Base-by-base conservation (phyloP, 2,329 filamentous ascomycete genomes). In the Fusarium illudens region DNA sequence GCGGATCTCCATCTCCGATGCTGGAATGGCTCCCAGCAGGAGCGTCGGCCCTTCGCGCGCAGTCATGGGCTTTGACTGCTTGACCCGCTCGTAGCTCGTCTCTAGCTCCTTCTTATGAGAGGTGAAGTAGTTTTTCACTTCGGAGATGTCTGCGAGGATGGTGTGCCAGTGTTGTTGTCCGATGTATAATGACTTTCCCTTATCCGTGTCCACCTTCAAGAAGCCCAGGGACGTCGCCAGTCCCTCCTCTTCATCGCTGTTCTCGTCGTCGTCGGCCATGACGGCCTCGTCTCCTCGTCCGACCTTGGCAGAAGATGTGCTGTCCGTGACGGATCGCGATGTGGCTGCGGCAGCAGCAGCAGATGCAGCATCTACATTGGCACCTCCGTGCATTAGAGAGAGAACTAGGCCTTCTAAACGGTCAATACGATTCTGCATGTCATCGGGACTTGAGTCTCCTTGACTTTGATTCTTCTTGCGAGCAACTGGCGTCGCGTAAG, bases 391-490 rank as follows among this genome's bases (percentile, higher is more conserved):
- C 95, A 98, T 97, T 76, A 98, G 80, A 27, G 93, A 96, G 69
- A 98, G 81, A 64, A 98, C 95, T 78, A 98, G 83, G 72, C 92
- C 92, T 85, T 98, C 95, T 70, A 98, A 85, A 73, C 95, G 89
- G 83, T 98, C 94, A 81, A 98, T 98, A 78, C 96, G 92, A 77
- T 96, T 97, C 82, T 98, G 95, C 95, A 98, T 97, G 80, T 97
- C 95, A 85, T 97, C 94, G 51, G 95, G 93, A 72, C 80, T 89
- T 57, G 85, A 81, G 72, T 85, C 80, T 63, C 78, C 86, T 84
- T 80, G 87, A 81, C 81, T 86, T 79, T 90, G 87, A 75, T 83
- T 89, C 84, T 93, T 96, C 80, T 93, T 96, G 72, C 93, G 87
- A 54, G 82, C 83, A 30, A 84, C 79, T 34, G 89, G 90, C 53